Percentiles rank a stretch among this genome's conserved stretches.
Conservation (phyloP, 805 yeast species). For the Grigorovia humatica region DNA sequence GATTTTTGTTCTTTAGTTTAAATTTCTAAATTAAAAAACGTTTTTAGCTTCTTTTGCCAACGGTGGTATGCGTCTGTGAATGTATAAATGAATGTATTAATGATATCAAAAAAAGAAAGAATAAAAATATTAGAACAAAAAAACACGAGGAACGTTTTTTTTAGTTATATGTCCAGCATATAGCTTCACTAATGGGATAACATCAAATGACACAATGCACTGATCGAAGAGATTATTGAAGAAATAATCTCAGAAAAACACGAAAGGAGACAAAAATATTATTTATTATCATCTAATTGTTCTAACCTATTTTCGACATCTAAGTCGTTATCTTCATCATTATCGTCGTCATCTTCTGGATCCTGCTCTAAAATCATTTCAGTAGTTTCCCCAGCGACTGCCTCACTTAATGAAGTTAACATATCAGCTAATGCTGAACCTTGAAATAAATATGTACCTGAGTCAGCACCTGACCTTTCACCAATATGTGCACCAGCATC, state of each 20-base stretch:
- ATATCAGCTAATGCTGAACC: conserved; percentile 53
- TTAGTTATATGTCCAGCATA: not conserved
- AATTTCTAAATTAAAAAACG: too few species aligned
- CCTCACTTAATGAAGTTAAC: conserved; percentile 40
- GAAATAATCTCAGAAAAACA: too few species aligned
- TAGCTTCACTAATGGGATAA: too few species aligned
- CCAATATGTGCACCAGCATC: conserved; percentile 18
- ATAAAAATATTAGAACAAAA: too few species aligned
- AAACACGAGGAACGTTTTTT: too few species aligned
- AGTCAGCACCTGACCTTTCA: conserved; percentile 31
- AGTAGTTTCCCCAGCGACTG: conserved; percentile 24
- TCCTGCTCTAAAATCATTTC: conserved; percentile 3
- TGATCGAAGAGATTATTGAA: too few species aligned
- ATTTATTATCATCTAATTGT: conserved; percentile 1
- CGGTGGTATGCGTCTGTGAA: too few species aligned
- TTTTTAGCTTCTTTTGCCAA: too few species aligned
- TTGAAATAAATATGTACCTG: conserved; percentile 34
- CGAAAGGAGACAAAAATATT: not conserved
- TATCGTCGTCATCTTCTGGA: conserved; percentile 3
- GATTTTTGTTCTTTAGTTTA: not conserved
- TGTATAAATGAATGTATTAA: too few species aligned
- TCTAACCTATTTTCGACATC: not conserved
- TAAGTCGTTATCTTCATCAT: conserved; percentile 8
- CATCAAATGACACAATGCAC: not conserved
- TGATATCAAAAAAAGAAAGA: too few species aligned